Evolutionary conservation across 2,329 filamentous ascomycete species (phyloP).

Genomic region (Botrytis cinerea): DNA sequence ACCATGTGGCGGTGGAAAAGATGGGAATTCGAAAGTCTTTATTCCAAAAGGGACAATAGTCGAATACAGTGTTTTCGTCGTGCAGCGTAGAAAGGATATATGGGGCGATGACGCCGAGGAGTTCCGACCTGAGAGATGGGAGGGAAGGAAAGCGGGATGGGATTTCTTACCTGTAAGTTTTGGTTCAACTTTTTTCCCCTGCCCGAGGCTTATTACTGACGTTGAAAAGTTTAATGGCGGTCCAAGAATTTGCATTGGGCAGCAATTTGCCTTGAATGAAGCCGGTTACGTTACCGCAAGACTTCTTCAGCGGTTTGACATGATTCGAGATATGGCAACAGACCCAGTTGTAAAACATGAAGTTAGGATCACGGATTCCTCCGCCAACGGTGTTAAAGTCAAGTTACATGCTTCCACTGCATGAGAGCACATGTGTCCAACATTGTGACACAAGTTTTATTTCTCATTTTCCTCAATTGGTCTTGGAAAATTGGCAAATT

Average conservation of each 20-base stretch:
- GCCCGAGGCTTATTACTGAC: background rate
- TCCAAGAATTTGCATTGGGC: conserved; percentile 61
- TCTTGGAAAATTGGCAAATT: background rate
- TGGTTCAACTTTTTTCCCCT: background rate
- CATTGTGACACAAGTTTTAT: background rate
- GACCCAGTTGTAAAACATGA: conserved; percentile 54
- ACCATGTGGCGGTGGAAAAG: conserved; percentile 39
- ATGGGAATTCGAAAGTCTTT: conserved; percentile 37
- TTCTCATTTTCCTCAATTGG: background rate
- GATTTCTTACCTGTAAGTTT: conserved; percentile 57
- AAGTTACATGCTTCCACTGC: conserved; percentile 42
- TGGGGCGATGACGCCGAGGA: conserved; percentile 45
- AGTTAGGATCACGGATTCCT: conserved; percentile 44
- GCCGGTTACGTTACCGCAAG: conserved; percentile 24
- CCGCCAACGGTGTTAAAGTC: conserved; percentile 58
- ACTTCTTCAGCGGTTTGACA: conserved; percentile 27
- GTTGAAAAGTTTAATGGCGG: conserved; percentile 27
- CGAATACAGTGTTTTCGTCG: conserved; percentile 31
- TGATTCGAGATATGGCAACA: conserved; percentile 46
- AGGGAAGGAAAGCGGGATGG: conserved; percentile 23
- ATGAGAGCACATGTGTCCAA: background rate
- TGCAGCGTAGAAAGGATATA: conserved; percentile 44
- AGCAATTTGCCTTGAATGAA: conserved; percentile 29
- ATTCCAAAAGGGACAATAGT: conserved; percentile 32
- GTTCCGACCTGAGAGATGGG: conserved; percentile 47